Conservation (phyloP, 148 eudicot genomes). For the Persicaria maculosa region DNA sequence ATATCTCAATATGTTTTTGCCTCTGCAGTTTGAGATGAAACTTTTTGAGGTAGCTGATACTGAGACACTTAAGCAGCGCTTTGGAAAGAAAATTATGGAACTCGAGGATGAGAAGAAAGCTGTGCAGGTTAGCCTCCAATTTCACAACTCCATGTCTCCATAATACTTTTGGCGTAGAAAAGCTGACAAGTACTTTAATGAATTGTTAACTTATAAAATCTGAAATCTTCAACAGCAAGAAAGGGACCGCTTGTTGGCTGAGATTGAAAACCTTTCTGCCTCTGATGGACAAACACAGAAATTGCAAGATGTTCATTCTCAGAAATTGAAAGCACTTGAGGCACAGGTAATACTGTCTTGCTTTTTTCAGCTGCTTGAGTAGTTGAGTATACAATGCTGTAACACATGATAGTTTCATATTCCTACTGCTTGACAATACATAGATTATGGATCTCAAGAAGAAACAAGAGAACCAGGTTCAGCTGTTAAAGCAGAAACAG, state of each 20-base stretch:
- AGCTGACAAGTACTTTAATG: constrained; percentile 9
- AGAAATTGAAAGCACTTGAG: constrained; percentile 84
- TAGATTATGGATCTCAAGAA: constrained; percentile 95
- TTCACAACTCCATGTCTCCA: background rate
- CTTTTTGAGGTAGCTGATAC: constrained; percentile 77
- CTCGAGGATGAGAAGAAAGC: constrained; percentile 96
- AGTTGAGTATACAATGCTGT: background rate
- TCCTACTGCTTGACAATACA: constrained; percentile 3
- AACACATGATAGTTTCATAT: background rate
- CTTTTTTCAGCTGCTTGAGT: background rate
- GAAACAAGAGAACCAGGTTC: constrained; percentile 98
- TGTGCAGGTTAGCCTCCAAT: constrained; percentile 56
- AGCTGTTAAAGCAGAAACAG: constrained; percentile 89
- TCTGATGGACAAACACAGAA: constrained; percentile 88
- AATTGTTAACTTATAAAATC: constrained; percentile 3
- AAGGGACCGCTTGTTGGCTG: constrained; percentile 81
- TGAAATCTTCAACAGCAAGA: constrained; percentile 48
- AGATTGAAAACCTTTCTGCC: constrained; percentile 79
- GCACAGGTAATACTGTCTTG: constrained; percentile 51
- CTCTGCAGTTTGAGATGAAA: constrained; percentile 94
- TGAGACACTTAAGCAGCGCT: constrained; percentile 92
- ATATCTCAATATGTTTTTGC: background rate
- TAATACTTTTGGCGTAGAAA: background rate
- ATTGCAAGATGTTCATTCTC: constrained; percentile 78
- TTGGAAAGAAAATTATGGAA: constrained; percentile 86